Percentiles rank a stretch among this genome's conserved stretches.
These are phyloP conservation scores for Sophora flavescens DNA, from an alignment of 306 rosid genomes.

Conservation along the genomic window DNA sequence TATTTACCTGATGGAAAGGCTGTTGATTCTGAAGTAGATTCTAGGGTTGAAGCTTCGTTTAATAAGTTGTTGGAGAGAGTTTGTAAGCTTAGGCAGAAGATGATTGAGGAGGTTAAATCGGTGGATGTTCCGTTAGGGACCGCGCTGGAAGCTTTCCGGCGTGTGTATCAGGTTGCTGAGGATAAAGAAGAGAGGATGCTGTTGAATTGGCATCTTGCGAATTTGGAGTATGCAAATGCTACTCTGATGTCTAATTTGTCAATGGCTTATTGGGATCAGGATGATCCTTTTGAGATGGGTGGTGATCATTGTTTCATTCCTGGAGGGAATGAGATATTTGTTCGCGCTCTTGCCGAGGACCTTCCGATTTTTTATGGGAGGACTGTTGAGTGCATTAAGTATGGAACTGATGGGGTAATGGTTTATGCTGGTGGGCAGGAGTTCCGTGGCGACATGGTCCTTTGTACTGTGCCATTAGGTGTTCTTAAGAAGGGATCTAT, in stretches of 20 bases:
- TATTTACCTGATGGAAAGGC: conserved; percentile 85
- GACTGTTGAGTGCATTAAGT: conserved; percentile 72
- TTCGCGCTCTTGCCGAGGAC: conserved; percentile 73
- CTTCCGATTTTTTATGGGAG: conserved; percentile 84
- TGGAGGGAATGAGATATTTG: conserved; percentile 82
- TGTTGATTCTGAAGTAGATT: conserved; percentile 78
- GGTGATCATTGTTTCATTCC: conserved; percentile 97
- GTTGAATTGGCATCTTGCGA: conserved; percentile 91
- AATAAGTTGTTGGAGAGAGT: conserved; percentile 87
- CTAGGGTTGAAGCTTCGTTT: conserved; percentile 76
- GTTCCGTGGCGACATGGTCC: conserved; percentile 73
- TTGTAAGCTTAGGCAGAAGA: conserved; percentile 85
- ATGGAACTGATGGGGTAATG: conserved; percentile 78
- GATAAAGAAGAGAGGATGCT: conserved; percentile 80
- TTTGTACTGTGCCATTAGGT: conserved; percentile 88
- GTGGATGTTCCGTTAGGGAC: conserved; percentile 85
- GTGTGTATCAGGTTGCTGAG: conserved; percentile 75
- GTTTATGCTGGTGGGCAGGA: conserved; percentile 72
- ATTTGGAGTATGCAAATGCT: conserved; percentile 95
- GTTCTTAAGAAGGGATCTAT: conserved; percentile 80
- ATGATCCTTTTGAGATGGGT: conserved; percentile 96
- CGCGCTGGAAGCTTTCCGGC: conserved; percentile 79
- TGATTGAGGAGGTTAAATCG: conserved; percentile 86
- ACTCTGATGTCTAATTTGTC: conserved; percentile 85
- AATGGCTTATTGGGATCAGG: conserved; percentile 98